Percentiles rank a stretch among this genome's conserved stretches.
These are phyloP conservation scores for Pseudocercospora musae DNA, from an alignment of 2,329 filamentous ascomycete species.

Conservation along the genomic window DNA sequence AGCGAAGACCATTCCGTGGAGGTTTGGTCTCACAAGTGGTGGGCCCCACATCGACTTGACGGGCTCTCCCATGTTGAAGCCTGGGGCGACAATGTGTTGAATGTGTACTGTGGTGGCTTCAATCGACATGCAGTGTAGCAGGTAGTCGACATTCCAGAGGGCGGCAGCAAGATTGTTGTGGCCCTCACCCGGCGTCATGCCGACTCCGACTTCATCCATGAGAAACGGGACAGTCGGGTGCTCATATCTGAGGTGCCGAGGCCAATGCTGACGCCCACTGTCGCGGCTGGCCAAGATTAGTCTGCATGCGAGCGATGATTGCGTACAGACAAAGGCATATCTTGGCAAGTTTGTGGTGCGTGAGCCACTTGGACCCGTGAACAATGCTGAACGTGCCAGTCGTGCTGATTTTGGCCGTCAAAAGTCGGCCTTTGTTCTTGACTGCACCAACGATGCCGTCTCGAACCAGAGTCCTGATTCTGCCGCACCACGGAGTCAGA, in stretches of 20 bases:
- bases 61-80: slow-evolving; percentile 12
- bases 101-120: slow-evolving; percentile 8
- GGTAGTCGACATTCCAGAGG: slow-evolving; percentile 11
- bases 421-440: not conserved
- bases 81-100: slow-evolving; percentile 8
- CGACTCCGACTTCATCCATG: slow-evolving; percentile 10
- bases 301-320: not conserved
- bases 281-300: not conserved
- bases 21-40: slow-evolving; percentile 6
- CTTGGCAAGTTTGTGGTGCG: not conserved
- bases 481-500: not conserved
- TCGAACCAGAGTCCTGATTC: not conserved
- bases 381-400: not conserved
- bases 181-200: not conserved
- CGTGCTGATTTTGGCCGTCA: not conserved
- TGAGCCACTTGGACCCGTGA: not conserved
- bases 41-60: not conserved
- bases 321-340: not conserved
- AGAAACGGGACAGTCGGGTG: not conserved
- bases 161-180: slow-evolving; percentile 13
- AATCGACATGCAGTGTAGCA: slow-evolving; percentile 7
- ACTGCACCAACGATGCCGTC: not conserved
- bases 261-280: not conserved
- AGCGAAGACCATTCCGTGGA: slow-evolving; percentile 9
- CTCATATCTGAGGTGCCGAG: not conserved